phyloP scores from a whole-genome alignment of 345 rosid species.

The Syzygium aqueum region DNA sequence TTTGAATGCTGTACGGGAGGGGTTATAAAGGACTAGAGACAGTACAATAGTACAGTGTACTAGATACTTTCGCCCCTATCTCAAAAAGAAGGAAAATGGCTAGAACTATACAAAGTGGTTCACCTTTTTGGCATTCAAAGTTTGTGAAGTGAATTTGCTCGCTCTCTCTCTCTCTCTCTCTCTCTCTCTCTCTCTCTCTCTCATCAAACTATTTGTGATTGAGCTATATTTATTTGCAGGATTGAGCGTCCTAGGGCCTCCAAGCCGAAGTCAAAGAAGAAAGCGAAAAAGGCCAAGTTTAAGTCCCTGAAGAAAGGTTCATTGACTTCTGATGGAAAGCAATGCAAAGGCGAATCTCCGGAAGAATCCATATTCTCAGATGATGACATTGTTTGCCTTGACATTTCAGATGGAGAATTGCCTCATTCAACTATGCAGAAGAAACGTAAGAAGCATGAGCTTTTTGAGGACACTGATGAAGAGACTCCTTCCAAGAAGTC shows the following conservation, averaged over 20 bases:
- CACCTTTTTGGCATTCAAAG: background rate
- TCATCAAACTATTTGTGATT: background rate
- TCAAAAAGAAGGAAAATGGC: background rate
- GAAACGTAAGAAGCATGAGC: constrained; percentile 62
- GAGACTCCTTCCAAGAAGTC: constrained; percentile 61
- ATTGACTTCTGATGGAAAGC: constrained; percentile 51
- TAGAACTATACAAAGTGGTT: background rate
- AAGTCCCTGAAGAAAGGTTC: constrained; percentile 90
- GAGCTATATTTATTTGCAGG: constrained; percentile 29
- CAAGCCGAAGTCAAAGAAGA: constrained; percentile 81
- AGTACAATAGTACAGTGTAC: background rate
- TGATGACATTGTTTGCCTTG: constrained; percentile 27
- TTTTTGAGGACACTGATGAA: constrained; percentile 30
- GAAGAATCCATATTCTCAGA: constrained; percentile 28
- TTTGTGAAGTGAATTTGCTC: background rate
- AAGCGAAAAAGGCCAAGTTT: constrained; percentile 81
- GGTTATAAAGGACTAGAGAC: background rate
- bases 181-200: background rate
- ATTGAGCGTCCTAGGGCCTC: constrained; percentile 32
- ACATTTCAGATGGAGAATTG: constrained; percentile 40
- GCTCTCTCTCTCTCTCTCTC: background rate
- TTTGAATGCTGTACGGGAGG: background rate
- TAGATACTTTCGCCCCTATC: background rate
- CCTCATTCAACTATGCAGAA: constrained; percentile 30
- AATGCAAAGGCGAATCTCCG: constrained; percentile 37